Evolutionary conservation across 371 early-diverging fungal species (phyloP).

Genomic region (Mortierella sp.): DNA sequence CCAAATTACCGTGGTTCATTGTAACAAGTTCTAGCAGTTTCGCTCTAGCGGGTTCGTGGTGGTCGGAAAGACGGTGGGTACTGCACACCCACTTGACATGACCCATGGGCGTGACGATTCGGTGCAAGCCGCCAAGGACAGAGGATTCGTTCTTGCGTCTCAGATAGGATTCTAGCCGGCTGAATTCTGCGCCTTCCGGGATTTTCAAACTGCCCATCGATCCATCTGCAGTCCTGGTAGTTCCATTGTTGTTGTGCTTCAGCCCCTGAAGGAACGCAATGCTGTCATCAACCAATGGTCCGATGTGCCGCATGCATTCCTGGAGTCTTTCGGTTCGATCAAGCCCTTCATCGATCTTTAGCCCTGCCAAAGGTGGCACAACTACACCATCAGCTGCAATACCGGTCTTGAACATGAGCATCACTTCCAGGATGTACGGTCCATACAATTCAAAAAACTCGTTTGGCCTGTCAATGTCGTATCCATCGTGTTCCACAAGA

Average conservation of each 20-base stretch:
- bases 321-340: neutral
- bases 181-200: slow-evolving; percentile 16
- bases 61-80: slow-evolving; percentile 10
- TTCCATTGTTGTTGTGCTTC: neutral
- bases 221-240: neutral
- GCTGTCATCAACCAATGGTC: slow-evolving; percentile 1
- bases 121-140: slow-evolving; percentile 21
- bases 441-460: slow-evolving; percentile 42
- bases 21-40: slow-evolving; percentile 1
- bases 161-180: slow-evolving; percentile 18
- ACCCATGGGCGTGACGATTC: slow-evolving; percentile 15
- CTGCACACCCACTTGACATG: slow-evolving; percentile 37
- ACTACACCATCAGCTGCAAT: slow-evolving; percentile 21
- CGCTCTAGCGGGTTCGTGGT: neutral
- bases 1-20: slow-evolving; percentile 6
- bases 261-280: neutral
- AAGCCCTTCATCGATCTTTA: slow-evolving; percentile 9
- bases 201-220: neutral
- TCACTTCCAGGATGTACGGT: slow-evolving; percentile 17
- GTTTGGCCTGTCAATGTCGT: slow-evolving; percentile 27
- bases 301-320: neutral
- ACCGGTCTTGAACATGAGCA: slow-evolving; percentile 31
- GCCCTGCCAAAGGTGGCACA: slow-evolving; percentile 12
- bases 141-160: slow-evolving; percentile 2
- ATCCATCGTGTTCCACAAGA: slow-evolving; percentile 38